These are phyloP conservation scores for Microdochium paspali DNA, from an alignment of 2,329 filamentous ascomycete species.

Conservation along the genomic window DNA sequence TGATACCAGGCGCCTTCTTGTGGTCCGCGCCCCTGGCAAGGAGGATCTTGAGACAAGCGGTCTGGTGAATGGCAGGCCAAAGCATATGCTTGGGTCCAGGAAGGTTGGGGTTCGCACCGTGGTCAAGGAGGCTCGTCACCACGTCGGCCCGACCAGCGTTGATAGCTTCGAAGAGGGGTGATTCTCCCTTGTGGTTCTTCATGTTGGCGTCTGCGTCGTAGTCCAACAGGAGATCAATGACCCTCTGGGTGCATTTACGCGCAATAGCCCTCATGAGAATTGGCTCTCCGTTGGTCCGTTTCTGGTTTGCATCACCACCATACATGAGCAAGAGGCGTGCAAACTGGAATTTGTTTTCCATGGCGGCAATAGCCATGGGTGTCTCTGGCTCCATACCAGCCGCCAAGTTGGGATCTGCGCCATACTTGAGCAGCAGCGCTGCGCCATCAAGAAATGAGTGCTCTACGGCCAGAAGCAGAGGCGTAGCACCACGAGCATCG, in stretches of 20 bases:
- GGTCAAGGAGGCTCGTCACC: slow-evolving; percentile 38
- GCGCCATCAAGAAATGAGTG: slow-evolving; percentile 46
- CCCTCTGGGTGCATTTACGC: slow-evolving; percentile 41
- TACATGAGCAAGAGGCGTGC: slow-evolving; percentile 52
- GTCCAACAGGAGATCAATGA: slow-evolving; percentile 40
- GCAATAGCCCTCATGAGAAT: slow-evolving; percentile 51
- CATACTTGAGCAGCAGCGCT: slow-evolving; percentile 53
- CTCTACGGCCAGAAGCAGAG: slow-evolving; percentile 40
- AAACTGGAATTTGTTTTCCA: slow-evolving; percentile 44
- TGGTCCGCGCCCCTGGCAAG: slow-evolving; percentile 49
- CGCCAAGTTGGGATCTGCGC: slow-evolving; percentile 46
- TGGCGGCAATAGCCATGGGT: slow-evolving; percentile 40
- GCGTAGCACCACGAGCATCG: slow-evolving; percentile 38
- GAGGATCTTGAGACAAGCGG: slow-evolving; percentile 47
- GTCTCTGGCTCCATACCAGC: slow-evolving; percentile 42
- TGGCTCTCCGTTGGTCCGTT: slow-evolving; percentile 48
- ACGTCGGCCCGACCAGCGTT: slow-evolving; percentile 33
- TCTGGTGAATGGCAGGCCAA: slow-evolving; percentile 53
- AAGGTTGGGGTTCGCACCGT: slow-evolving; percentile 57
- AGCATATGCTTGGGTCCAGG: slow-evolving; percentile 61
- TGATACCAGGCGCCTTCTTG: slow-evolving; percentile 51
- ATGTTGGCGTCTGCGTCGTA: slow-evolving; percentile 40
- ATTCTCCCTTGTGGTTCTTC: slow-evolving; percentile 39
- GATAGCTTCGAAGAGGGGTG: slow-evolving; percentile 41
- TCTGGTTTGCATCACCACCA: slow-evolving; percentile 45